phyloP scores from a whole-genome alignment of 495 filamentous ascomycete species.

The Penicillium maclennaniae region DNA sequence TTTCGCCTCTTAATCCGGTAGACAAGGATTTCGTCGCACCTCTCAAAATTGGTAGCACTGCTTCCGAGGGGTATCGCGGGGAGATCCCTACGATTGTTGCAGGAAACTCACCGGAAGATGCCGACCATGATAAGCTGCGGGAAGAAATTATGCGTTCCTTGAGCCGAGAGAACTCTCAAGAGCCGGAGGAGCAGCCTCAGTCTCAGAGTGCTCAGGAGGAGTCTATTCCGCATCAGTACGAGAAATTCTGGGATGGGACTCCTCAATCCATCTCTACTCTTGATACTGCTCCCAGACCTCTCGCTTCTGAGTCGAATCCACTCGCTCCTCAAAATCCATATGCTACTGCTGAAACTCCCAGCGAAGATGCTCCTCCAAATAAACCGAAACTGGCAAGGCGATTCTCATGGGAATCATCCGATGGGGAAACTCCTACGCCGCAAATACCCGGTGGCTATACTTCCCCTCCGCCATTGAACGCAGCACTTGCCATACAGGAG shows the following conservation, averaged over 20 bases:
- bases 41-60: slow-evolving; percentile 30
- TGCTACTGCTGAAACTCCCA: slow-evolving; percentile 5
- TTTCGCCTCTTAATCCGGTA: slow-evolving; percentile 26
- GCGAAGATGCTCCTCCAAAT: slow-evolving; percentile 3
- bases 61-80: slow-evolving; percentile 18
- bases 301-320: slow-evolving; percentile 16
- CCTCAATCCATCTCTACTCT: slow-evolving; percentile 10
- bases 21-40: slow-evolving; percentile 42
- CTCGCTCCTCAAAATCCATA: slow-evolving; percentile 19
- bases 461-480: slow-evolving; percentile 4
- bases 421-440: slow-evolving; percentile 16
- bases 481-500: slow-evolving; percentile 10
- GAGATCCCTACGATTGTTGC: slow-evolving; percentile 48
- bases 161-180: slow-evolving; percentile 47
- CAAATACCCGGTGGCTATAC: slow-evolving; percentile 10
- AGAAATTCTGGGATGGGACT: slow-evolving; percentile 54
- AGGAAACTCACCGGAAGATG: slow-evolving; percentile 53
- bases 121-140: slow-evolving; percentile 71
- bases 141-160: slow-evolving; percentile 81
- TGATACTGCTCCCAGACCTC: slow-evolving; percentile 7
- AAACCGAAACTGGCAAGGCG: slow-evolving; percentile 30
- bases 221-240: slow-evolving; percentile 55
- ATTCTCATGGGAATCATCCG: slow-evolving; percentile 43
- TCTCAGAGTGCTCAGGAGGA: slow-evolving; percentile 35
- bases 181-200: slow-evolving; percentile 27